Percentiles rank a stretch among this genome's conserved stretches.
Conservation (phyloP, 805 yeast genomes). For the Kodamaea nitidulidarum region DNA sequence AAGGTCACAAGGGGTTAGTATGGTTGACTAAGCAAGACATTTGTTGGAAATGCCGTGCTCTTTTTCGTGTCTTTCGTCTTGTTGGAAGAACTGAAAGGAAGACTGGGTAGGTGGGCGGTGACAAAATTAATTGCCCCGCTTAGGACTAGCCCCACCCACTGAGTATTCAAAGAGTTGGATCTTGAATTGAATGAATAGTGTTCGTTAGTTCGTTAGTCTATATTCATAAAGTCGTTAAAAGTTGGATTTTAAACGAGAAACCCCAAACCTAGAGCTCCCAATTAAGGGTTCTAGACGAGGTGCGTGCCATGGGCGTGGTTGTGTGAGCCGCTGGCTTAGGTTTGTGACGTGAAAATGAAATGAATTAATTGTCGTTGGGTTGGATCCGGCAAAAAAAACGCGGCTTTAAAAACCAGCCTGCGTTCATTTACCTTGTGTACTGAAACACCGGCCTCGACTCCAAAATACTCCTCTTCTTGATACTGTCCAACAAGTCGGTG, state of each 20-base stretch:
- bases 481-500: constrained; percentile 25
- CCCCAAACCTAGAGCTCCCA: constrained; percentile 8
- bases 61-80: constrained; percentile 14
- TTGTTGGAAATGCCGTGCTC: constrained; percentile 15
- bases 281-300: constrained; percentile 9
- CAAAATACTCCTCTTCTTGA: constrained; percentile 24
- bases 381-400: constrained; percentile 1
- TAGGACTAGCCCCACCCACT: constrained; percentile 10
- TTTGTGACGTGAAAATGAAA: constrained; percentile 11
- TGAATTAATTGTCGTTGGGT: constrained; percentile 1
- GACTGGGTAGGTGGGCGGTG: constrained; percentile 9
- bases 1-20: constrained; percentile 10
- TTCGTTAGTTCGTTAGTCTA: constrained; percentile 14
- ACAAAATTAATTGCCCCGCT: not conserved
- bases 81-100: constrained; percentile 14
- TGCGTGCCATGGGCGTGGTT: constrained; percentile 5
- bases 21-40: constrained; percentile 10
- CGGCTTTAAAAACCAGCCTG: not conserved
- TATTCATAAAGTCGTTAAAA: constrained; percentile 27
- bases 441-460: constrained; percentile 22
- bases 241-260: constrained; percentile 34
- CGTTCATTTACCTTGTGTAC: constrained; percentile 23
- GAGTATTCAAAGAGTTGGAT: constrained; percentile 16
- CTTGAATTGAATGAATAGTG: constrained; percentile 13
- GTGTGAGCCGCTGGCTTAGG: constrained; percentile 12